Evolutionary conservation across 1,284 basidiomycete species (phyloP).

Genomic region (Trametes hirsuta): DNA sequence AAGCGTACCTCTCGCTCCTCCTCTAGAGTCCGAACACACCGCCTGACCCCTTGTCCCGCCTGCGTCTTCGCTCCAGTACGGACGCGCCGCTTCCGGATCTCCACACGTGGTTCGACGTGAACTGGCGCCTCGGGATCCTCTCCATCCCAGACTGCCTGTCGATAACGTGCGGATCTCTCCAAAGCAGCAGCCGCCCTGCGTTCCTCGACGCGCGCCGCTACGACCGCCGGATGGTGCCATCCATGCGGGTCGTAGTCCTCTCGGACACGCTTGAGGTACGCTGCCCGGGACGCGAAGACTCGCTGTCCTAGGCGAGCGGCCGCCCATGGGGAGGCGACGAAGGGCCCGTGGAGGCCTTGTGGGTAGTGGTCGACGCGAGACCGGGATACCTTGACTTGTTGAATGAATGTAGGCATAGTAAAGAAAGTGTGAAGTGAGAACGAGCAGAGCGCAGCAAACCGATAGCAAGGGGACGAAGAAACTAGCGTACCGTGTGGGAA

Average conservation of each 20-base stretch:
- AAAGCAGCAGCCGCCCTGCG: neutral
- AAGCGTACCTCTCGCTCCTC: neutral
- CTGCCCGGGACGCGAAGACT: neutral
- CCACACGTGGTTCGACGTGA: neutral
- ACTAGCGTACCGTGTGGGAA: too few relatives aligned
- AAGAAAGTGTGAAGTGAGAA: neutral
- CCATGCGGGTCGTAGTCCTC: conserved; percentile 2
- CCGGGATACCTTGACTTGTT: neutral
- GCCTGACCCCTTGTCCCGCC: neutral
- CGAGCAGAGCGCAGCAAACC: neutral
- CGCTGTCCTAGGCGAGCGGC: conserved; percentile 8
- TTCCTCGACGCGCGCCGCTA: neutral
- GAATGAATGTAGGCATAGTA: neutral
- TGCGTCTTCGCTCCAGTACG: neutral
- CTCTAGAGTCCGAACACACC: neutral
- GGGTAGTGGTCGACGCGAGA: neutral
- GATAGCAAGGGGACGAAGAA: neutral
- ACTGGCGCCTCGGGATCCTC: neutral
- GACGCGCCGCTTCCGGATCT: conserved; percentile 7
- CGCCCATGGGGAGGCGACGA: neutral
- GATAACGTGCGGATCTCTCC: neutral
- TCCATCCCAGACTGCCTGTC: neutral
- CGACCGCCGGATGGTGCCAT: neutral
- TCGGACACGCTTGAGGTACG: conserved; percentile 1
- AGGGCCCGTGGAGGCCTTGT: neutral